A percentile compares a stretch with the other conserved stretches of the same genome.
These are phyloP conservation scores for Luzula sylvatica DNA, from an alignment of 176 grass and related monocot species.

Conservation along the genomic window DNA sequence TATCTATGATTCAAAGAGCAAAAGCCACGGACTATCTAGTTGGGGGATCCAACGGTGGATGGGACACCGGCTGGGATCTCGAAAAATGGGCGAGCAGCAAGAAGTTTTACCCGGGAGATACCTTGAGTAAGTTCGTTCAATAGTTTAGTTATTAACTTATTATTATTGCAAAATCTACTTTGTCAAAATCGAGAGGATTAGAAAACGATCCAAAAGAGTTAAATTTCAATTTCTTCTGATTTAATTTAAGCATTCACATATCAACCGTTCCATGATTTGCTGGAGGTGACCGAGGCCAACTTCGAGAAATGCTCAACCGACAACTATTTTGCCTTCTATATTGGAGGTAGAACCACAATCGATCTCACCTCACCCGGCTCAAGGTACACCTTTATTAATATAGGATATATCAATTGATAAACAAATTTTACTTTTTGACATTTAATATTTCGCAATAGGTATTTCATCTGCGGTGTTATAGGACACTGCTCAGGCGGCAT, in stretches of 20 bases:
- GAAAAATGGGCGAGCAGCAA: slow-evolving; percentile 28
- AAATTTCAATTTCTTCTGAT: background rate
- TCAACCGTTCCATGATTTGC: slow-evolving; percentile 42
- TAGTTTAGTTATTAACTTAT: no score
- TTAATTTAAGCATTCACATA: slow-evolving; percentile 46
- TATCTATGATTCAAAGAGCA: slow-evolving; percentile 19
- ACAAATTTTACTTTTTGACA: no score
- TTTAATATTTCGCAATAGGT: background rate
- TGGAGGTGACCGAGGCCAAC: slow-evolving; percentile 38
- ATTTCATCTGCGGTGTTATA: slow-evolving; percentile 78
- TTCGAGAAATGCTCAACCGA: slow-evolving; percentile 32
- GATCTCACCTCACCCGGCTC: slow-evolving; percentile 31
- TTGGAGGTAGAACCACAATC: slow-evolving; percentile 38
- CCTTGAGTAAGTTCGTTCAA: slow-evolving; percentile 26
- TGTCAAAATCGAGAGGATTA: no score
- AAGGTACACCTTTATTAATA: no score
- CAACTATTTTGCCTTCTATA: slow-evolving; percentile 22
- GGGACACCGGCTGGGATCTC: slow-evolving; percentile 53
- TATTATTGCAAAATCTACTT: no score
- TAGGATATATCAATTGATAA: no score
- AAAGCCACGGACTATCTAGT: slow-evolving; percentile 28
- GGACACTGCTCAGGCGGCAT: slow-evolving; percentile 52
- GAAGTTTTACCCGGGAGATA: slow-evolving; percentile 52
- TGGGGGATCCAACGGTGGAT: slow-evolving; percentile 24
- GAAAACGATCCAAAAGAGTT: background rate